These are phyloP conservation scores for Hura crepitans DNA, from an alignment of 441 rosid genomes.

Conservation along the genomic window DNA sequence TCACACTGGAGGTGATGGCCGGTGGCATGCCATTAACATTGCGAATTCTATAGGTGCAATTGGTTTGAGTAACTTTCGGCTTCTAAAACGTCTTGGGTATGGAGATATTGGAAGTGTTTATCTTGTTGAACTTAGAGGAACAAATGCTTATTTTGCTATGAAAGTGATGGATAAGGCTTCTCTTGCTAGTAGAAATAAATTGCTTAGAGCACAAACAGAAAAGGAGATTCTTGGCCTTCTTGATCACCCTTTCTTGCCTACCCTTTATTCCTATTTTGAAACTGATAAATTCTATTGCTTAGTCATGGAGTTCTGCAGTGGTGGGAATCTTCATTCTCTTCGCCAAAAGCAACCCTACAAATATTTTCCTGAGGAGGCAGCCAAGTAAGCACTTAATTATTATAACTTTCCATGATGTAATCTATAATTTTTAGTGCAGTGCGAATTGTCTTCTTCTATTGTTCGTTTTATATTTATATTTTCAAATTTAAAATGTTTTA, in stretches of 20 bases:
- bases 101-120: conserved; percentile 86
- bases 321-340: conserved; percentile 88
- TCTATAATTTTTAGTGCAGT: no score
- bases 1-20: conserved; percentile 73
- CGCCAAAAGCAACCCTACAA: conserved; percentile 77
- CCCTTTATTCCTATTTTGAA: conserved; percentile 72
- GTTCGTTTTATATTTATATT: no score
- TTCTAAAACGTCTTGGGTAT: conserved; percentile 73
- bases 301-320: conserved; percentile 88
- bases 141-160: conserved; percentile 63
- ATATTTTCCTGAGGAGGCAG: conserved; percentile 75
- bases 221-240: conserved; percentile 87
- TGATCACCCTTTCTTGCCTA: conserved; percentile 83
- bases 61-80: conserved; percentile 64
- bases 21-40: conserved; percentile 70
- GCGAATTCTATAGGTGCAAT: conserved; percentile 44
- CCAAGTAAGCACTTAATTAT: conserved; percentile 35
- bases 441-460: no score
- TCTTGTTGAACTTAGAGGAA: conserved; percentile 70
- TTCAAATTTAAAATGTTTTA: no score
- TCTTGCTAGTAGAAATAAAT: conserved; percentile 77
- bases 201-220: conserved; percentile 77
- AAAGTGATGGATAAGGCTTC: conserved; percentile 91
- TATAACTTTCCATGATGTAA: no score
- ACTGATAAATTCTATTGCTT: conserved; percentile 75